Base-by-base conservation (phyloP, 1,284 basidiomycete species). In the Takashimella tepidaria region DNA sequence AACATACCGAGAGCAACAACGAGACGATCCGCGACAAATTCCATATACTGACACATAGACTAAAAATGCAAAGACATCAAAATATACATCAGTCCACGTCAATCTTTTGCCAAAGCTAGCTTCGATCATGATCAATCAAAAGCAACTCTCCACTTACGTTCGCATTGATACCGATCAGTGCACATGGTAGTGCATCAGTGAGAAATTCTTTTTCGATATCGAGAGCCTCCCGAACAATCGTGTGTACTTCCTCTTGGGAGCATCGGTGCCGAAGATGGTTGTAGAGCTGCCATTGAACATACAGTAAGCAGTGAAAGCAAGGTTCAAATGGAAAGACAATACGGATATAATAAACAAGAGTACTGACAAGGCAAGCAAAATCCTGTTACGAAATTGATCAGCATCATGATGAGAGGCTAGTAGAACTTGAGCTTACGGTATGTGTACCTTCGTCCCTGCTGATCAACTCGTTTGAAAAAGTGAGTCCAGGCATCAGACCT, bases 371-470 rank as follows among this genome's bases (percentile, higher is more conserved):
- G 50, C 67, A 70, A 5, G 68, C 67, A 51, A 71, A 92, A 72
- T 92, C 92, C 57, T 63, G 48, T 16, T 11, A 16, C 19, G 4
- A 20, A 24, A 31, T 20, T 12, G 26, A 11, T 40, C 3, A 26
- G 6, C 4, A 16, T 26, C 4, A 45, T n/a, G 4, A 37, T 8
- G 27, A 16, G 21, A 25, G 27, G 31, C 21, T 24, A 13, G 11
- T 27, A 12, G 5, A 12, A 13, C 37, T 20, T 8, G 22, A 77
- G n/a, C 72, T 78, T 73, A 68, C 66, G 75, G 93, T 97, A 75
- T 97, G 95, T 81, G 96, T 87, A 21, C 93, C 93, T 77, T 98
- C 93, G 68, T 98, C 93, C 45, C 92, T 86, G 53, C 87, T 90
- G 75, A 97, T 98, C 67, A 97, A 84, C 76, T 93, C 89, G 67